Conservation (phyloP, 2,329 filamentous ascomycete genomes). For the Penicillium sclerotigenum region DNA sequence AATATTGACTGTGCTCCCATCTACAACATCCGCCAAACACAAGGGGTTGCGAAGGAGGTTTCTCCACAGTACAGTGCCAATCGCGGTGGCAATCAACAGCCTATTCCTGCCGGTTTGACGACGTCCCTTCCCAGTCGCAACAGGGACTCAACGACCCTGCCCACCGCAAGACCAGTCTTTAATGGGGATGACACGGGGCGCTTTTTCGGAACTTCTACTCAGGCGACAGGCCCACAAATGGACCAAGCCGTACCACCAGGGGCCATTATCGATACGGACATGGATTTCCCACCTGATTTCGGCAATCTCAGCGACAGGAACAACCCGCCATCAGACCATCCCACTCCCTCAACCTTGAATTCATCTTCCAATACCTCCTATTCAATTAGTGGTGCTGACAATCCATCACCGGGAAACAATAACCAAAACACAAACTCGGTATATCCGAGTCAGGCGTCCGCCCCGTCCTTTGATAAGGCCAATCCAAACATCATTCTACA, state of each 20-base stretch:
- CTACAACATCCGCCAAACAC: slow-evolving; percentile 10
- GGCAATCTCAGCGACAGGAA: slow-evolving; percentile 29
- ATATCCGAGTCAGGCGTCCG: slow-evolving; percentile 10
- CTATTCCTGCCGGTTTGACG: slow-evolving; percentile 4
- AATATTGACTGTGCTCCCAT: slow-evolving; percentile 10
- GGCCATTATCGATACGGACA: slow-evolving; percentile 25
- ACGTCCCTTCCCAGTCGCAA: slow-evolving; percentile 29
- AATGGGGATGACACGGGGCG: slow-evolving; percentile 2
- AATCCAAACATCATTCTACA: slow-evolving; percentile 16
- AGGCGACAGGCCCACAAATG: slow-evolving; percentile 2
- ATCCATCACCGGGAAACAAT: slow-evolving; percentile 26
- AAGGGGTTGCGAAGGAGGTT: neutral
- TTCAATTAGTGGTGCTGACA: slow-evolving; percentile 29
- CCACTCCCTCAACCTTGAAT: slow-evolving; percentile 37
- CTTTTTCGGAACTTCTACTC: slow-evolving; percentile 10
- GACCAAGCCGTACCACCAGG: neutral
- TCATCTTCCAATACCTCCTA: slow-evolving; percentile 39
- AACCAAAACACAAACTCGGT: slow-evolving; percentile 16
- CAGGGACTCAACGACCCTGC: slow-evolving; percentile 11
- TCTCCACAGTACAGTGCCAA: slow-evolving; percentile 3
- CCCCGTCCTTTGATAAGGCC: slow-evolving; percentile 15
- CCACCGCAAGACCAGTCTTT: neutral
- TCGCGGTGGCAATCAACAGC: slow-evolving; percentile 1
- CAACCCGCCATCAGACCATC: slow-evolving; percentile 34
- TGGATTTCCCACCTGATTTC: slow-evolving; percentile 33